Percentiles rank a stretch among this genome's conserved stretches.
These are phyloP conservation scores for Mycena maculata DNA, from an alignment of 768 basidiomycete genomes.

Conservation along the genomic window DNA sequence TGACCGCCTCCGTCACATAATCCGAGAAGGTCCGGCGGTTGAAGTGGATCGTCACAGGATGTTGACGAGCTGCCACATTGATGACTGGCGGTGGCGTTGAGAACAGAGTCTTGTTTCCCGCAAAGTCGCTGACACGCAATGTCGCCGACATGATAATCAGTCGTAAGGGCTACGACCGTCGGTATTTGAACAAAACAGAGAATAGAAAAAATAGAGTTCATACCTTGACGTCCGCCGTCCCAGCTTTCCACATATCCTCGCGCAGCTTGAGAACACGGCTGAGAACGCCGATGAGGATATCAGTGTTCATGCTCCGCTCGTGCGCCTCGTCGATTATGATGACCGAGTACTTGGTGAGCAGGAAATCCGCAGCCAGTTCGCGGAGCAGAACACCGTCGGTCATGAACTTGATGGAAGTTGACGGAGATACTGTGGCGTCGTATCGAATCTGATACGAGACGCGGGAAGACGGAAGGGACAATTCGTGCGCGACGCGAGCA, in stretches of 20 bases:
- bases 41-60: slow-evolving; percentile 97
- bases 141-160: slow-evolving; percentile 99
- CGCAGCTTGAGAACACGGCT: slow-evolving; percentile 91
- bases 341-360: slow-evolving; percentile 94
- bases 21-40: slow-evolving; percentile 86
- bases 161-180: slow-evolving; percentile 74
- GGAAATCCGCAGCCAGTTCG: slow-evolving; percentile 91
- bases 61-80: slow-evolving; percentile 88
- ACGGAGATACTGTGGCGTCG: slow-evolving; percentile 90
- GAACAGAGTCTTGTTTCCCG: slow-evolving; percentile 87
- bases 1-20: slow-evolving; percentile 91
- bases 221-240: slow-evolving; percentile 79
- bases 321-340: slow-evolving; percentile 98
- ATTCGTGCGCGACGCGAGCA: slow-evolving; percentile 89
- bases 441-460: slow-evolving; percentile 99
- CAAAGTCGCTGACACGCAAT: slow-evolving; percentile 92
- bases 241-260: slow-evolving; percentile 89
- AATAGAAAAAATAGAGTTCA: slow-evolving; percentile 20
- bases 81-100: slow-evolving; percentile 89
- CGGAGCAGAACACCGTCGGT: slow-evolving; percentile 97
- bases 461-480: slow-evolving; percentile 82
- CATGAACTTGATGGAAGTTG: slow-evolving; percentile 98
- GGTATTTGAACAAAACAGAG: slow-evolving; percentile 14
- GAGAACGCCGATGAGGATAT: slow-evolving; percentile 96
- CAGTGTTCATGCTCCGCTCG: slow-evolving; percentile 97